phyloP scores from a whole-genome alignment of 768 basidiomycete genomes.

The Hericium coralloides region DNA sequence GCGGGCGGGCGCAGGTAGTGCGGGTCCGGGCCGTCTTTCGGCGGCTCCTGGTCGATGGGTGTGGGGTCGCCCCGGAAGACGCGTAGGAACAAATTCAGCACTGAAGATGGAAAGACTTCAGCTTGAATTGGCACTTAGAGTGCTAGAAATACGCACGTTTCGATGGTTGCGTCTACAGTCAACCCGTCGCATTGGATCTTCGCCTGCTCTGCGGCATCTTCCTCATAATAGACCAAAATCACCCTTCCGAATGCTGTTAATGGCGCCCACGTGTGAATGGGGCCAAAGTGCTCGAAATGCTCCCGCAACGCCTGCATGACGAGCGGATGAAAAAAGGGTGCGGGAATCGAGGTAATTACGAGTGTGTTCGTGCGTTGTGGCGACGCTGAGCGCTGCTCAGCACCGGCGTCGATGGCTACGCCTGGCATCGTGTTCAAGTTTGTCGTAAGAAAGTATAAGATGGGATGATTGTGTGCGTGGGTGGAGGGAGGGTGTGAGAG shows the following conservation, averaged over 20 bases:
- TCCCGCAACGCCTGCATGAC: constrained; percentile 55
- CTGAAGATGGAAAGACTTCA: constrained; percentile 24
- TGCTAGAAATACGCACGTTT: constrained; percentile 29
- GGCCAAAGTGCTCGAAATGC: constrained; percentile 73
- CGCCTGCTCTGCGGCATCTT: constrained; percentile 57
- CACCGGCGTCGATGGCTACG: neutral
- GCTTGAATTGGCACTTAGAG: neutral
- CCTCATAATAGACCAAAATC: constrained; percentile 66
- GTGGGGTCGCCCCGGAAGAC: constrained; percentile 72
- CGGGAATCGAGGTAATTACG: constrained; percentile 70
- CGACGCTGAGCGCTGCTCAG: neutral
- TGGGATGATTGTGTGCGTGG: neutral
- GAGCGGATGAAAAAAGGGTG: constrained; percentile 64
- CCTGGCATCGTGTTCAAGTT: neutral
- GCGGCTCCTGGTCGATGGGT: constrained; percentile 35
- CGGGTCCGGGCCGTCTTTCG: constrained; percentile 12
- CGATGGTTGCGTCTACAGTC: constrained; percentile 42
- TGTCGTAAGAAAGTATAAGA: neutral
- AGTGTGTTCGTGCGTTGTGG: constrained; percentile 69
- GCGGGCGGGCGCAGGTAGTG: constrained; percentile 69
- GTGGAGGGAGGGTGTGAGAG: neutral
- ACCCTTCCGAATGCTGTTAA: constrained; percentile 74
- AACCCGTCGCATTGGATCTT: constrained; percentile 61
- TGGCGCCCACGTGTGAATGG: constrained; percentile 87
- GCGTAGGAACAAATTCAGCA: constrained; percentile 41